Base-by-base conservation (phyloP, 495 filamentous ascomycete species). In the Pyrenula aspistea region DNA sequence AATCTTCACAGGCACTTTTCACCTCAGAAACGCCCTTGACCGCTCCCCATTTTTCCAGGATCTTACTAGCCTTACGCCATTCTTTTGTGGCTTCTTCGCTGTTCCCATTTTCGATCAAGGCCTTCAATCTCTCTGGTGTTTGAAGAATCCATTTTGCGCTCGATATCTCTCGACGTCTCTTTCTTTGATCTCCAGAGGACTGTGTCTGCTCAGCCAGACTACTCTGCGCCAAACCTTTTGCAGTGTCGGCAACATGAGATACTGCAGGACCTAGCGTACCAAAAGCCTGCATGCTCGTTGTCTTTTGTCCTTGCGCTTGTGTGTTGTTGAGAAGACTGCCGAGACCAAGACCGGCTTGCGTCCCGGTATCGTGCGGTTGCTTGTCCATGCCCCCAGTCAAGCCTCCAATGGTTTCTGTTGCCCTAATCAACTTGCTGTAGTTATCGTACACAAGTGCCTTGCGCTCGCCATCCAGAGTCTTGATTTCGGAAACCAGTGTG, bases 401-500 rank as follows among this genome's bases (percentile, higher is more conserved):
- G 66, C 84, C 86, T 22, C 88, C 80, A 65, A 98, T 98, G 12
- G 92, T 97, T 67, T 95, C 91, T 12, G 94, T 96, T 15, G 93
- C 93, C 19, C 83, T 80, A 59, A 98, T 96, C 63, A 98, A 73
- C 73, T 96, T 97, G 59, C 83, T 88, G 69, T 96, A 98, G 67
- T 98, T 98, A 68, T 98, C 93, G 67, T 98, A 98, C 2, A 98
- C 93, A 48, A 98, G 74, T 22, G 93, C 91, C 70, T 98, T 98
- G 63, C 89, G 83, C 74, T 98, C 93, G 21, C 92, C 91, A 64
- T 97, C 93, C 19, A 97, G 77, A 1, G 87, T 88, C 22, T 90
- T 77, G 36, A 95, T 93, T 67, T 97, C 93, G 15, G 31, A 42
- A 42, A 77, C 71, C 12, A 77, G 63, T 19, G 72, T 75, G 15